These are phyloP conservation scores for Lablab purpureus DNA, from an alignment of 306 rosid genomes.

Conservation along the genomic window DNA sequence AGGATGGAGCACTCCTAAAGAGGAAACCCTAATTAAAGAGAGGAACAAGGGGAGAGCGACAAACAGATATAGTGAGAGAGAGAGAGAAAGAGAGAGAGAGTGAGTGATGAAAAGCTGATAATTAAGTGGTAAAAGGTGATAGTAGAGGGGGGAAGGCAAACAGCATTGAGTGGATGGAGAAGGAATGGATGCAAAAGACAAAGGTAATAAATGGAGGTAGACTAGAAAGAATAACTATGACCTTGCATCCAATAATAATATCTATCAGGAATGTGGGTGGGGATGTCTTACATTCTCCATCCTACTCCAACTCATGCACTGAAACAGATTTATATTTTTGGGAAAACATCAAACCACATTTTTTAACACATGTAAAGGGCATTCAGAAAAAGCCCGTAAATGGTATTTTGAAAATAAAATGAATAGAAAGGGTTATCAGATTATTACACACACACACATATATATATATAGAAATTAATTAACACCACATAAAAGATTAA, in stretches of 20 bases:
- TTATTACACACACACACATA: too few species aligned
- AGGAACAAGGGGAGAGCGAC: conserved; percentile 36
- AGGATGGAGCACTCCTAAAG: conserved; percentile 48
- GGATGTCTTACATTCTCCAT: conserved; percentile 70
- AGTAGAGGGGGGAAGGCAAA: conserved; percentile 54
- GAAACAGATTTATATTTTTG: conserved; percentile 23
- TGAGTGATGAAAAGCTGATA: conserved; percentile 47
- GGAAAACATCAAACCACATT: conserved; percentile 21
- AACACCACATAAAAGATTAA: background rate
- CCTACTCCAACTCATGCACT: conserved; percentile 55
- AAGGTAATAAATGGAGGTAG: conserved; percentile 90
- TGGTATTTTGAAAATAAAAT: background rate
- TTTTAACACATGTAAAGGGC: conserved; percentile 23
- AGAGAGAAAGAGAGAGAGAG: conserved; percentile 37
- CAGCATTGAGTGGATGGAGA: conserved; percentile 88
- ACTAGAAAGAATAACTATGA: conserved; percentile 85
- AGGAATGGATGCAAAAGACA: conserved; percentile 93
- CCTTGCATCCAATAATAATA: conserved; percentile 84
- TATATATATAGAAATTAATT: background rate
- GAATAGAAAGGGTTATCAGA: background rate
- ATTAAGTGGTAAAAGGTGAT: conserved; percentile 62
- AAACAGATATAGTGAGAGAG: conserved; percentile 31
- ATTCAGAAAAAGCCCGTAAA: background rate
- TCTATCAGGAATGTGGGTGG: conserved; percentile 64
- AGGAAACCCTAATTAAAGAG: conserved; percentile 69